phyloP scores from a whole-genome alignment of 257 asterid genomes.

The Datura wrightii region DNA sequence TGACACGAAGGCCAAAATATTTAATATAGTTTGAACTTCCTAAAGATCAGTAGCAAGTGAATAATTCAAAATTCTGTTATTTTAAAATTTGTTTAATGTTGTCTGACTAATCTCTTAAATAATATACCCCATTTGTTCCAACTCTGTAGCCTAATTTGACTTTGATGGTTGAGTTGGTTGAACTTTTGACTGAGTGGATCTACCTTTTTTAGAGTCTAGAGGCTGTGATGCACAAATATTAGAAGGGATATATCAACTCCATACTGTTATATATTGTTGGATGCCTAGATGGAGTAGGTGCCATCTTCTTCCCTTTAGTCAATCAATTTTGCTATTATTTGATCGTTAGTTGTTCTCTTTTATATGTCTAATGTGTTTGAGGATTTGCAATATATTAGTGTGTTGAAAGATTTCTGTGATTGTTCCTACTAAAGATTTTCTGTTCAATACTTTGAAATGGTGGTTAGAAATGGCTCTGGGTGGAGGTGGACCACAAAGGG shows the following conservation, averaged over 20 bases:
- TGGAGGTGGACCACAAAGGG: conserved; percentile 37
- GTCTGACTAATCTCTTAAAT: background rate
- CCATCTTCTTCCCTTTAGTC: too few relatives aligned
- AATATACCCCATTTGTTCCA: background rate
- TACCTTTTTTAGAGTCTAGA: too few relatives aligned
- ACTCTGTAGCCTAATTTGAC: background rate
- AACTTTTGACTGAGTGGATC: background rate
- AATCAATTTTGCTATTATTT: background rate
- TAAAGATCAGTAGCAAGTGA: background rate
- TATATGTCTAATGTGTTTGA: background rate
- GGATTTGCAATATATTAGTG: background rate
- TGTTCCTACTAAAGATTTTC: background rate
- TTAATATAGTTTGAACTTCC: too few relatives aligned
- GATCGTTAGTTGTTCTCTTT: background rate
- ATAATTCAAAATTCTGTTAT: background rate
- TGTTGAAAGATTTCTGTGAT: background rate
- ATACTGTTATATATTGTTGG: background rate
- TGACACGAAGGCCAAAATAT: too few relatives aligned
- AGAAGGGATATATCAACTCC: background rate
- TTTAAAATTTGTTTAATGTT: background rate
- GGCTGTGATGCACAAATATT: background rate
- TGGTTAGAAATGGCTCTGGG: conserved; percentile 34
- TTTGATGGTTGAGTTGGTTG: conserved; percentile 22
- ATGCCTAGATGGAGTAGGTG: background rate
- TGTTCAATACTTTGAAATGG: background rate